Evolutionary conservation across 2,329 filamentous ascomycete species (phyloP), one percentile per base, ranked within the genome.

Genomic region (Ceratocystis smalleyi): DNA sequence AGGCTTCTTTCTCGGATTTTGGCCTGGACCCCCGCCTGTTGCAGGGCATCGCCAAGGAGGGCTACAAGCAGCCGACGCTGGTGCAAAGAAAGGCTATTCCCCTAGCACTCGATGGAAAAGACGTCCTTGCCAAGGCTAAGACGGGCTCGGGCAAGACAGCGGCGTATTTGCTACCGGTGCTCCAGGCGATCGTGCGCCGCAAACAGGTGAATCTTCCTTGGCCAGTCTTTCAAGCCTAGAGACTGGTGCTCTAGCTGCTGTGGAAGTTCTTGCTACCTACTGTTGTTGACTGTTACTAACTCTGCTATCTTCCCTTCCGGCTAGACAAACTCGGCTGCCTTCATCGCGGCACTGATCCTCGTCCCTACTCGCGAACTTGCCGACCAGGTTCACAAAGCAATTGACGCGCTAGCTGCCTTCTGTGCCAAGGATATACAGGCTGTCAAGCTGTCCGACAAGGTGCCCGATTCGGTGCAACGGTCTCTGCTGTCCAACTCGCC

Each of bases 71-170:
- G 65, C 94, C 94, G 15, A 97, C 94, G n/a, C 81, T 86, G 12
- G 88, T 97, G 1, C 94, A 99, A 75, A 82, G 84, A 51, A 86
- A 87, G 74, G 89, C 89, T 1, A 95, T 99, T 67, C 94, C 94
- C 1, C 76, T 96, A 45, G 90, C 89, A 24, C 78, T 97, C 19
- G 84, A 91, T 68, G 92, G 94, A 12, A 86, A 89, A 71, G 91
- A 97, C 78, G 85, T 99, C 59, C 79, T 97, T 47, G 91, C 91
- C 64, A 91, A 92, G 71, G 90, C 92, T 45, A 95, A 92, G 74
- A 97, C 94, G 4, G 94, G 94, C 12, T 96, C 91, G 3, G 94
- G 94, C 69, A 99, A 99, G 79, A 99, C 94, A 10, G 90, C 90
- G n/a, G 92, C 94, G 61, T 97, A 97, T 73, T 78, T 96, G 5